A percentile compares a stretch with the other conserved stretches of the same genome.
Evolutionary conservation across 768 basidiomycete genomes (phyloP).

Genomic region (Pisolithus albus): DNA sequence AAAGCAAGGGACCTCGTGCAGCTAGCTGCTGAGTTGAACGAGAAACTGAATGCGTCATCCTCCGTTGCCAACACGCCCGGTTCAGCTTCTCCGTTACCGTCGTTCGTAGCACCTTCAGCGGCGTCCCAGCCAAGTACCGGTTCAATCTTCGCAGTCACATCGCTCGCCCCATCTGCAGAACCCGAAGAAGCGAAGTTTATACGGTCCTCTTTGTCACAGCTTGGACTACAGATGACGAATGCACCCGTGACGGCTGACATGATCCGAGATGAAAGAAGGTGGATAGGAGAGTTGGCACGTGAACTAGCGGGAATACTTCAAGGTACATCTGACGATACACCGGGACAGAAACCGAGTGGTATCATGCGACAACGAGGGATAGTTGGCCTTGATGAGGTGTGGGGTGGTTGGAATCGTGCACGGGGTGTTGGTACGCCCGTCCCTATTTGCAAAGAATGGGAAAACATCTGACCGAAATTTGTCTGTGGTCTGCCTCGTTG

Average conservation of each 20-base stretch:
- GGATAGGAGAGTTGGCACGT: conserved; percentile 72
- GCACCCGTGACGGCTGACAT: conserved; percentile 85
- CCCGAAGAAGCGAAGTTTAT: conserved; percentile 85
- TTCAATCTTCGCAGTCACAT: conserved; percentile 18
- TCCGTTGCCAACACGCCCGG: conserved; percentile 5
- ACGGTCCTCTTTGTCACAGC: conserved; percentile 80
- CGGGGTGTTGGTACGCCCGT: conserved; percentile 79
- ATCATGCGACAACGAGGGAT: conserved; percentile 78
- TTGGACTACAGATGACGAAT: conserved; percentile 74
- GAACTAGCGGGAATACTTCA: conserved; percentile 76
- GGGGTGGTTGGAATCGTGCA: conserved; percentile 94
- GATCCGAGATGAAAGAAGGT: conserved; percentile 73
- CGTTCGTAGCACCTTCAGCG: conserved; percentile 14
- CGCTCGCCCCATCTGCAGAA: conserved; percentile 41
- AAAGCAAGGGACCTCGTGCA: conserved; percentile 92
- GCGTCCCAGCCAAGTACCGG: conserved; percentile 15
- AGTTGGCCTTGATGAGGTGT: conserved; percentile 85
- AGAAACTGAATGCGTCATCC: conserved; percentile 56
- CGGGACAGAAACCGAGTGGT: conserved; percentile 31
- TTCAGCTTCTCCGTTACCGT: neutral
- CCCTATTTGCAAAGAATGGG: neutral
- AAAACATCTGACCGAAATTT: neutral
- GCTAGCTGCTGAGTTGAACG: conserved; percentile 82
- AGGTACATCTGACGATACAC: conserved; percentile 25
- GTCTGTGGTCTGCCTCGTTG: neutral